These are phyloP conservation scores for Yamadazyma atlantica DNA, from an alignment of 1,139 yeast genomes.

Conservation along the genomic window DNA sequence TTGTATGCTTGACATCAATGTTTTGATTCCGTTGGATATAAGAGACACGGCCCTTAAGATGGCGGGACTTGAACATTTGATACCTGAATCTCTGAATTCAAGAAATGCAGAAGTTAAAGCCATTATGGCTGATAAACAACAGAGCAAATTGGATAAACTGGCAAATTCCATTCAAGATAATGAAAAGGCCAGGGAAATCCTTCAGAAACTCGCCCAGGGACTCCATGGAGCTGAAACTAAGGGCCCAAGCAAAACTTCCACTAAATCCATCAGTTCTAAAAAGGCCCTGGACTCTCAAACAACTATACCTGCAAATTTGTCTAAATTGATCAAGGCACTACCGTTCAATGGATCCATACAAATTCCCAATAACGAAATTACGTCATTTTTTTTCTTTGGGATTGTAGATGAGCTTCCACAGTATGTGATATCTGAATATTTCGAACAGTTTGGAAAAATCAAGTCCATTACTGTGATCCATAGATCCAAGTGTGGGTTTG, in stretches of 20 bases:
- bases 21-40: constrained; percentile 73
- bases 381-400: constrained; percentile 73
- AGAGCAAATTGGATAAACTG: constrained; percentile 39
- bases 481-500: constrained; percentile 64
- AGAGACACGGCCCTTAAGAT: constrained; percentile 80
- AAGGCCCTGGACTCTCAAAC: constrained; percentile 4
- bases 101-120: constrained; percentile 43
- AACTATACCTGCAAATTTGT: constrained; percentile 34
- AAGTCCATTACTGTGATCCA: constrained; percentile 56
- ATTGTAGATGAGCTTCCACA: constrained; percentile 67
- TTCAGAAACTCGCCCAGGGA: constrained; percentile 10
- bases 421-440: constrained; percentile 51
- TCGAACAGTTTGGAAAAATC: constrained; percentile 45
- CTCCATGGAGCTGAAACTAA: constrained; percentile 3
- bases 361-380: constrained; percentile 35
- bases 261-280: constrained; percentile 5
- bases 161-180: constrained; percentile 20
- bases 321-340: constrained; percentile 50
- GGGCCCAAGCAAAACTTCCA: not conserved
- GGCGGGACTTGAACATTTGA: constrained; percentile 52
- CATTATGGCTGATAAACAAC: constrained; percentile 37
- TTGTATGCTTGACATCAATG: constrained; percentile 79
- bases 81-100: constrained; percentile 9
- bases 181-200: constrained; percentile 11
- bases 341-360: constrained; percentile 60